Conservation (phyloP, 164 flowering plant genomes). For the Stephania cephalantha region DNA sequence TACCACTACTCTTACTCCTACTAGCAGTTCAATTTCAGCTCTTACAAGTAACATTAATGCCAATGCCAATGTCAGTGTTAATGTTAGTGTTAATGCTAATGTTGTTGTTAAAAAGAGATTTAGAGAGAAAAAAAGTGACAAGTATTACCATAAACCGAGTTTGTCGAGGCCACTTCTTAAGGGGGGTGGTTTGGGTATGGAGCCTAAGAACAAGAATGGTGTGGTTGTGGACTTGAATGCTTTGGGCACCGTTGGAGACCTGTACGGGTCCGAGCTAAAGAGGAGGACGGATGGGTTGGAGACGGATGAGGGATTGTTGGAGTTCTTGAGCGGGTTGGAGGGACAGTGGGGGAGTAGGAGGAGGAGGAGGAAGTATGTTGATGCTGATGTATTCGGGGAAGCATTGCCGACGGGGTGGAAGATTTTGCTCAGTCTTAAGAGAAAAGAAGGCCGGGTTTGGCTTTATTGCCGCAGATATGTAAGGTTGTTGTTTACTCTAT, state of each 20-base stretch:
- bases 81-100: no score
- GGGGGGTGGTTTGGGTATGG: background rate
- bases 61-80: no score
- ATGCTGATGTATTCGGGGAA: constrained; percentile 56
- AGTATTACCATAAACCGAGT: no score
- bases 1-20: no score
- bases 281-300: constrained; percentile 48
- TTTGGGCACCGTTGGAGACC: constrained; percentile 40
- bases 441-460: constrained; percentile 47
- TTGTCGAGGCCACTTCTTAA: background rate
- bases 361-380: constrained; percentile 72
- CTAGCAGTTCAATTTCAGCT: no score
- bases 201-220: constrained; percentile 33
- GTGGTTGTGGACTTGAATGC: constrained; percentile 36
- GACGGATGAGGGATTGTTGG: constrained; percentile 45
- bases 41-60: background rate
- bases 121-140: constrained; percentile 4
- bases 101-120: constrained; percentile 3
- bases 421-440: constrained; percentile 51
- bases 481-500: constrained; percentile 29
- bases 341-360: constrained; percentile 74
- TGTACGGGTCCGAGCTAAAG: constrained; percentile 44
- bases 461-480: constrained; percentile 57
- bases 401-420: constrained; percentile 70
- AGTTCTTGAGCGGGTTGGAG: constrained; percentile 40